Evolutionary conservation across 805 yeast species (phyloP), one percentile per base, ranked within the genome.

Genomic region (Metschnikowia chrysomelidarum): DNA sequence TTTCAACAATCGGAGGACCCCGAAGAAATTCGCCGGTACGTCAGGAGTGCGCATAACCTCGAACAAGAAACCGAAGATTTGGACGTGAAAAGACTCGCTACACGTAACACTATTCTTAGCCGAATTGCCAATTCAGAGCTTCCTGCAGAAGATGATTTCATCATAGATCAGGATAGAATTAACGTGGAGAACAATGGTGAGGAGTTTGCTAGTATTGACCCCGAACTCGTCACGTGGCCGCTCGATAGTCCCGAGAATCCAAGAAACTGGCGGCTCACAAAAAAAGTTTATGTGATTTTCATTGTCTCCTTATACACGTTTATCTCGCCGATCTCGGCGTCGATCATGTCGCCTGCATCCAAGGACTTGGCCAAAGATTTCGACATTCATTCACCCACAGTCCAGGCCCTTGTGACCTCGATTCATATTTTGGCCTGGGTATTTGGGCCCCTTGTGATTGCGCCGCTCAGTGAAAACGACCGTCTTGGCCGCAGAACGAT

Each of bases 401-500:
- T 64, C 1, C 27, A 44, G 16, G 49, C 70, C 2, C 48, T 65
- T 38, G 57, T 60, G 11, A 64, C 63, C 7, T 60, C 68, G 4
- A 59, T 64, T 10, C 64, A 59, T 47, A 49, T 64, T 16, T 44
- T 65, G 19, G 65, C 70, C 4, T 65, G 66, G 64, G 69, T 69
- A 2, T 24, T 64, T 7, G 69, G 69, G 2, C 71, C 71, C 2
- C 49, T 64, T 22, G 25, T 64, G 12, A 58, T 65, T 27, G 65
- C 71, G 2, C 71, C 71, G 3, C 47, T 65, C 21, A 58, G 65
- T 31, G 69, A 64, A 42, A 54, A 53, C 22, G 67, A 62, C 32
- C 43, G 45, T n/a, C 50, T 62, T 19, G 71, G 71, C 1, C 46
- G 71, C 27, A 58, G 56, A 38, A 45, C 57, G 3, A 57, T 65